A percentile compares a stretch with the other conserved stretches of the same genome.
These are phyloP conservation scores for Coffea canephora DNA, from an alignment of 257 asterid species.

Conservation along the genomic window DNA sequence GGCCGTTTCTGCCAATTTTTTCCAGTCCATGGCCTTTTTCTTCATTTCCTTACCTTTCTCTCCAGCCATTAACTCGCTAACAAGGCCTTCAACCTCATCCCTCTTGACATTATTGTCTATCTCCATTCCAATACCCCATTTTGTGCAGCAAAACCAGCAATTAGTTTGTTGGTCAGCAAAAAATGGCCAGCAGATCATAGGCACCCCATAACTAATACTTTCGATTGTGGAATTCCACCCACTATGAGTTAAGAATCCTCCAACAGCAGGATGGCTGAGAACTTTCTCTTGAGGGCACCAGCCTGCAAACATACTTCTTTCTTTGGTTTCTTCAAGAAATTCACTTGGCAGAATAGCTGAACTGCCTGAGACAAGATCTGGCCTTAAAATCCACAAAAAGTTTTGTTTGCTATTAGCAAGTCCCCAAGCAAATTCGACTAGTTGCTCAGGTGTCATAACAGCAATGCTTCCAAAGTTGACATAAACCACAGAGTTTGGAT, in stretches of 20 bases:
- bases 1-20: slow-evolving; percentile 14
- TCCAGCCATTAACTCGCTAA: too few species aligned
- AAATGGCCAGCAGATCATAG: too few species aligned
- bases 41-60: slow-evolving; percentile 14
- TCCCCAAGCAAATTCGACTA: slow-evolving; percentile 58
- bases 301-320: slow-evolving; percentile 33
- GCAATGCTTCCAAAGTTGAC: slow-evolving; percentile 52
- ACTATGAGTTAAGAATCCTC: slow-evolving; percentile 57
- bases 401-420: slow-evolving; percentile 39
- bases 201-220: too few species aligned
- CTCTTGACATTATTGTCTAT: too few species aligned
- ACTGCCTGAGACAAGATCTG: slow-evolving; percentile 48
- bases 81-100: too few species aligned
- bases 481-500: slow-evolving; percentile 38
- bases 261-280: slow-evolving; percentile 42
- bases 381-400: slow-evolving; percentile 55
- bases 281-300: slow-evolving; percentile 65
- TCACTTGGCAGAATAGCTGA: slow-evolving; percentile 27
- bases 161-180: too few species aligned
- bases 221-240: slow-evolving; percentile 49
- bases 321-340: slow-evolving; percentile 31
- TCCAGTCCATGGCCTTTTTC: slow-evolving; percentile 35
- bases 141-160: too few species aligned
- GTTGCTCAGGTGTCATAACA: slow-evolving; percentile 36
- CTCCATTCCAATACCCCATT: too few species aligned